Evolutionary conservation across 2,329 filamentous ascomycete species (phyloP).

Genomic region (Huntiella savannae): DNA sequence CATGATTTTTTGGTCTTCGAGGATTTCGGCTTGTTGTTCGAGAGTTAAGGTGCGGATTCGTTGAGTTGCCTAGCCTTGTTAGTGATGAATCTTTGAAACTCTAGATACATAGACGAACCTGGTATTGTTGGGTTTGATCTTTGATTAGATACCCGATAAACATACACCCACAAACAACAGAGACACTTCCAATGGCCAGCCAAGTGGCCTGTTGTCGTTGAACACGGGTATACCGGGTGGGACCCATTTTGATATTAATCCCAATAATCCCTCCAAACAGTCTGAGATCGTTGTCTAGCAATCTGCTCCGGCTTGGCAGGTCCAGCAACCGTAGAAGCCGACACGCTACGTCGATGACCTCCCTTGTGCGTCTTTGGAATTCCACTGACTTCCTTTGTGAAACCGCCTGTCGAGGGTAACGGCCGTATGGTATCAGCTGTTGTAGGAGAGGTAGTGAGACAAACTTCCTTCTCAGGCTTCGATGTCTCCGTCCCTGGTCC

Average conservation of each 20-base stretch:
- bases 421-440: not conserved
- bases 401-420: not conserved
- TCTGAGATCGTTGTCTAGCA: conserved; percentile 1
- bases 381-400: not conserved
- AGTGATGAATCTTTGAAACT: not conserved
- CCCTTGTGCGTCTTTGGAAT: not conserved
- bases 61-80: conserved; percentile 16
- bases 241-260: not conserved
- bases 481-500: too few relatives aligned
- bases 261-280: conserved; percentile 9
- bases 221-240: not conserved
- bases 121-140: conserved; percentile 26
- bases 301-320: not conserved
- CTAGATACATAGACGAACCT: conserved; percentile 17
- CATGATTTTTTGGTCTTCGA: conserved; percentile 23
- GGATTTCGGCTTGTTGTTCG: conserved; percentile 26
- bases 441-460: not conserved
- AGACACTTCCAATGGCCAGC: conserved; percentile 25
- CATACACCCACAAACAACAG: conserved; percentile 27
- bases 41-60: conserved; percentile 20
- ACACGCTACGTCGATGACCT: not conserved
- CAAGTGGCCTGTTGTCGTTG: not conserved
- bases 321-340: not conserved
- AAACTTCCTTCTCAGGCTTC: too few relatives aligned
- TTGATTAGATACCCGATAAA: conserved; percentile 32